These are phyloP conservation scores for Eleusine coracana DNA, from an alignment of 176 grass and related monocot genomes.

Conservation along the genomic window DNA sequence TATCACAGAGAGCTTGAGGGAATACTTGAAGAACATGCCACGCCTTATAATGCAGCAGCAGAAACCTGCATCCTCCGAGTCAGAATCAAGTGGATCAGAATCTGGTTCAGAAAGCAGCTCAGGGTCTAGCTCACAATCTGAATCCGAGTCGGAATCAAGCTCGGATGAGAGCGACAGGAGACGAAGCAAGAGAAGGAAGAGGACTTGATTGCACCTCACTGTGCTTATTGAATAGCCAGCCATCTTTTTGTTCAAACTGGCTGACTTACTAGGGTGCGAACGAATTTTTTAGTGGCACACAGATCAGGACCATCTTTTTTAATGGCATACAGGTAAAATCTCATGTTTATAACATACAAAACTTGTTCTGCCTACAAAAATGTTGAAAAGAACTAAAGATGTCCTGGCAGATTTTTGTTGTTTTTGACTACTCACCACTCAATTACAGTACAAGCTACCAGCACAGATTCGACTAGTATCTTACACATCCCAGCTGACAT, in stretches of 20 bases:
- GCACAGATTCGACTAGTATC: too few species aligned
- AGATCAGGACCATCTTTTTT: too few species aligned
- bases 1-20: constrained; percentile 83
- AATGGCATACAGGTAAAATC: too few species aligned
- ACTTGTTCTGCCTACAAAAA: neutral
- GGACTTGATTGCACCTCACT: constrained; percentile 22
- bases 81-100: constrained; percentile 57
- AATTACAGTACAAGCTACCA: neutral
- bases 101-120: constrained; percentile 49
- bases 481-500: too few species aligned
- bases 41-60: constrained; percentile 98
- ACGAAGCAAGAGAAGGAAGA: constrained; percentile 68
- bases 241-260: constrained; percentile 13
- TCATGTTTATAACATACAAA: constrained; percentile 10
- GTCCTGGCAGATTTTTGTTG: neutral
- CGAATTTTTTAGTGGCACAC: too few species aligned
- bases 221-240: constrained; percentile 7
- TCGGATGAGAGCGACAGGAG: constrained; percentile 59
- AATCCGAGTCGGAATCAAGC: constrained; percentile 49
- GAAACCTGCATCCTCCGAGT: constrained; percentile 48
- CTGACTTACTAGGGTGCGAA: too few species aligned
- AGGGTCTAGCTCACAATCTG: constrained; percentile 35
- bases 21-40: constrained; percentile 96
- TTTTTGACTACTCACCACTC: neutral
- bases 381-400: neutral